These are phyloP conservation scores for Lipomyces anomalus DNA, from an alignment of 805 yeast species.

Conservation along the genomic window DNA sequence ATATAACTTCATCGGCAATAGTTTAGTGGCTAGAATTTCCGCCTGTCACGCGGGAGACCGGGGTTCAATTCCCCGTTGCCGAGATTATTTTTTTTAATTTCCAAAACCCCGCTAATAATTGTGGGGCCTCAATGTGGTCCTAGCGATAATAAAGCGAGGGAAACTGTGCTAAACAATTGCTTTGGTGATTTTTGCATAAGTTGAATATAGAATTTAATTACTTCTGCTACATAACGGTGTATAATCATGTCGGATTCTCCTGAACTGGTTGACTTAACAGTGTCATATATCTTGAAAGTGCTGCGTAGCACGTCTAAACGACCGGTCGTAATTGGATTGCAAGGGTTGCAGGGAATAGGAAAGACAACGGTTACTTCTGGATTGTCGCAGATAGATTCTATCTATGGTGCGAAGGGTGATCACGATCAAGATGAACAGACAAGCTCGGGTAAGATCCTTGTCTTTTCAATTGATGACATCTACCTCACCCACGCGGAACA, in stretches of 20 bases:
- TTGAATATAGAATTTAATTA: no score
- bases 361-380: constrained; percentile 19
- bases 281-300: no score
- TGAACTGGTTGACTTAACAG: no score
- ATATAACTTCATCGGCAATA: not conserved
- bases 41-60: constrained; percentile 1
- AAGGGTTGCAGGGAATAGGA: constrained; percentile 26
- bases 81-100: no score
- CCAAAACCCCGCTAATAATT: no score
- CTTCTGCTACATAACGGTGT: no score
- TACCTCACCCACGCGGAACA: constrained; percentile 68
- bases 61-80: not conserved
- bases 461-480: constrained; percentile 77
- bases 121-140: no score
- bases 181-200: no score
- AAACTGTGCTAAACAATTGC: no score
- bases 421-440: constrained; percentile 11
- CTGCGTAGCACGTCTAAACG: no score
- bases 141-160: no score
- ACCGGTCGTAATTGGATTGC: constrained; percentile 23
- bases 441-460: constrained; percentile 27
- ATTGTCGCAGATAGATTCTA: not conserved
- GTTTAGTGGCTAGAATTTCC: not conserved
- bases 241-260: no score
- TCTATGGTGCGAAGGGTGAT: constrained; percentile 8